Percentiles rank a stretch among this genome's conserved stretches.
phyloP scores from a whole-genome alignment of 2,329 filamentous ascomycete species.

The Calonectria montana region DNA sequence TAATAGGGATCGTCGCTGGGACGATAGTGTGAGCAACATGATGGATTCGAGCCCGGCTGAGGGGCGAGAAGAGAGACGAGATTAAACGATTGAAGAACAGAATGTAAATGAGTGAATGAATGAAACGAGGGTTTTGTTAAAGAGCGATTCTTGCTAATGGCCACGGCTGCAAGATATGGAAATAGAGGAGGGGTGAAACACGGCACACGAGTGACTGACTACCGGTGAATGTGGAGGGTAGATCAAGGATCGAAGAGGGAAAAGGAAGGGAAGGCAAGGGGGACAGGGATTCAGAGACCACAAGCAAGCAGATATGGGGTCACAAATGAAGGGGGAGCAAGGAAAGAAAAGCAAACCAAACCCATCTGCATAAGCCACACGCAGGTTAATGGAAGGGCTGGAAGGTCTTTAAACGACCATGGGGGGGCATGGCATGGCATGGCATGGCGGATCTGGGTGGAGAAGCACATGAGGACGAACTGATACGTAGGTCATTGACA shows the following conservation, averaged over 20 bases:
- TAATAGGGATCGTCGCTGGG: conserved; percentile 15
- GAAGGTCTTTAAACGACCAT: background rate
- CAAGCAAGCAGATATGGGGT: background rate
- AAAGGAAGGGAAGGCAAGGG: background rate
- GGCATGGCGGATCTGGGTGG: background rate
- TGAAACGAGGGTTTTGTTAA: background rate
- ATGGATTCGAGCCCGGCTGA: background rate
- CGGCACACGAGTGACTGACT: background rate
- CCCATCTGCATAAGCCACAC: background rate
- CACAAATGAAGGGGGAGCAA: background rate
- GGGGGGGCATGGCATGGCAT: background rate
- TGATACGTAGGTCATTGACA: background rate
- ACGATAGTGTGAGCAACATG: conserved; percentile 11
- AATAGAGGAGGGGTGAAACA: background rate
- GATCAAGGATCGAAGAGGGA: too few species aligned
- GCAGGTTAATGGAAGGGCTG: background rate
- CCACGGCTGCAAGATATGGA: background rate
- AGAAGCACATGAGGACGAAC: background rate
- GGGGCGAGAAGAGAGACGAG: background rate
- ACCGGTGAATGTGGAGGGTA: background rate
- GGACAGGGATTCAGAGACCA: background rate
- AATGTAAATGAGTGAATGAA: background rate
- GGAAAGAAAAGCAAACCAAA: background rate
- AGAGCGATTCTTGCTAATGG: background rate
- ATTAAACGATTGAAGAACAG: background rate